These are phyloP conservation scores for Lyophyllum shimeji DNA, from an alignment of 768 basidiomycete species.

Conservation along the genomic window DNA sequence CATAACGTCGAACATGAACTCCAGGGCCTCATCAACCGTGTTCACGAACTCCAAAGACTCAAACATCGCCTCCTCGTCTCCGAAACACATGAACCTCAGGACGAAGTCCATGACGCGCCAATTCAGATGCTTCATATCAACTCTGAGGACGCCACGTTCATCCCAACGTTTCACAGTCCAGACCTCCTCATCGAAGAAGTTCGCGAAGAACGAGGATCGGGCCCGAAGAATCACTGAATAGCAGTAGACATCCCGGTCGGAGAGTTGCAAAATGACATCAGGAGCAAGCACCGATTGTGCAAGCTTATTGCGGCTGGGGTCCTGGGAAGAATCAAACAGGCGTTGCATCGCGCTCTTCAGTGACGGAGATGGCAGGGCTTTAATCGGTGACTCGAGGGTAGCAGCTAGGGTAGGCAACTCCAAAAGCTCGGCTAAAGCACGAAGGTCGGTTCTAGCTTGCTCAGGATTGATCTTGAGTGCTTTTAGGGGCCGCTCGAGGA, in stretches of 20 bases:
- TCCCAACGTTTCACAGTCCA: slow-evolving; percentile 75
- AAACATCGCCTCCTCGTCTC: slow-evolving; percentile 67
- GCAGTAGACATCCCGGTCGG: slow-evolving; percentile 61
- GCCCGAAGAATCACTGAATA: slow-evolving; percentile 81
- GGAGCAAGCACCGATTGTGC: slow-evolving; percentile 36
- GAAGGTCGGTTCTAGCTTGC: slow-evolving; percentile 64
- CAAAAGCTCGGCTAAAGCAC: slow-evolving; percentile 54
- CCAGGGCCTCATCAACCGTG: slow-evolving; percentile 72
- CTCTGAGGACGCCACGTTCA: slow-evolving; percentile 47
- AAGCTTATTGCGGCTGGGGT: neutral
- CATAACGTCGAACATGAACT: slow-evolving; percentile 86
- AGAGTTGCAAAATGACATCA: slow-evolving; percentile 73
- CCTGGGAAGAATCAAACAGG: slow-evolving; percentile 45
- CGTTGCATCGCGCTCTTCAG: slow-evolving; percentile 48
- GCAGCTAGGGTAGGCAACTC: slow-evolving; percentile 52
- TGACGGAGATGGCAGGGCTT: slow-evolving; percentile 48
- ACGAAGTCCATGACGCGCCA: slow-evolving; percentile 80
- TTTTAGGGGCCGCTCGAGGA: slow-evolving; percentile 40
- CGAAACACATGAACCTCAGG: slow-evolving; percentile 75
- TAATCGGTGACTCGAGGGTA: slow-evolving; percentile 62
- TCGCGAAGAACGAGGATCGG: slow-evolving; percentile 79
- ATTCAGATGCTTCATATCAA: slow-evolving; percentile 70
- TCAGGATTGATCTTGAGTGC: slow-evolving; percentile 39
- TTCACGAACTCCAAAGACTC: slow-evolving; percentile 62
- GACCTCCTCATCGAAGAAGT: slow-evolving; percentile 77